Base-by-base conservation (phyloP, 2,329 filamentous ascomycete genomes). In the Septoria petroselini region DNA sequence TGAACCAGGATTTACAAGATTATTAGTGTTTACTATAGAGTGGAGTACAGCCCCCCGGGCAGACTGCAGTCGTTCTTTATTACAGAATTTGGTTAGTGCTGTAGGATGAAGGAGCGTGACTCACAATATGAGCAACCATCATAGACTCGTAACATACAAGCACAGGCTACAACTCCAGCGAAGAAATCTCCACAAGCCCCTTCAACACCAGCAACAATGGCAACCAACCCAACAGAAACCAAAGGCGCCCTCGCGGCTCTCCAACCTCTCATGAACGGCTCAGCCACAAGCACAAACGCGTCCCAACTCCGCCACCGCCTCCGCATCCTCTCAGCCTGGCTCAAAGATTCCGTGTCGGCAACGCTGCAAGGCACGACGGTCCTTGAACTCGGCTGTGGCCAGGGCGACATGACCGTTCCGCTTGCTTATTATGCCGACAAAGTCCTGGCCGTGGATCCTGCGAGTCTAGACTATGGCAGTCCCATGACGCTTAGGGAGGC, bases 341-440 rank as follows among this genome's bases (percentile, higher is more conserved):
- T 33, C n/a, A 12, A 12, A 5, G 30, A 33, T 4, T 5, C 6
- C 6, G 5, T 33, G 5, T 15, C 14, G 6, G 11, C 30, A 33
- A 7, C 27, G 12, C n/a, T 15, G n/a, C n/a, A 5, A 4, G 30
- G 14, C 5, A n/a, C 30, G 4, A 33, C 30, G 5, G 62, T 82
- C 5, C 70, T 83, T 1, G 80, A 83, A 60, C 63, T 83, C 30
- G 80, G 79, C 41, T 82, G 80, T 63, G 80, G 80, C 1, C 80
- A 83, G 57, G 80, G 80, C 2, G 78, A 78, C 52, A 76, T 73
- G 57, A 82, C 80, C 1, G 69, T 73, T 8, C 75, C 74, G 2
- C 71, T 83, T 14, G 80, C 79, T 38, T 34, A 54, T 17, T 43
- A 50, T 61, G 71, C 57, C 71, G 65, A 15, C 71, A 44, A 45